These are phyloP conservation scores for Termitomyces sp. DNA, from an alignment of 768 basidiomycete genomes.

Conservation along the genomic window DNA sequence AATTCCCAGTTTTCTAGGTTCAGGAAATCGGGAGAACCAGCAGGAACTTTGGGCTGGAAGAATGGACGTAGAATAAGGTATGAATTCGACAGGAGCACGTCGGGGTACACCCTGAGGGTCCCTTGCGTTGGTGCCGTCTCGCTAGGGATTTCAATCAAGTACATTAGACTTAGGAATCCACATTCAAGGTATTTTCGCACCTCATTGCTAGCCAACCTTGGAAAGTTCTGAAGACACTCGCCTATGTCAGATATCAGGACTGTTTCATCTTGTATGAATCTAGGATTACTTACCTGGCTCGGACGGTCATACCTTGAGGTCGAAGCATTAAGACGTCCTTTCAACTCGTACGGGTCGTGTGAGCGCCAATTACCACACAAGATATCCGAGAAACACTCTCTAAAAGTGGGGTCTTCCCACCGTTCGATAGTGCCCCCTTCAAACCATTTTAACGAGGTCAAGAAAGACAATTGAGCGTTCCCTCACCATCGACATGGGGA, in stretches of 20 bases:
- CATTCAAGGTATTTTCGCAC: constrained; percentile 22
- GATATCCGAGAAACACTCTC: constrained; percentile 57
- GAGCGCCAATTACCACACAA: constrained; percentile 55
- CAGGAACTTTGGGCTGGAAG: constrained; percentile 48
- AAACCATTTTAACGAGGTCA: constrained; percentile 2
- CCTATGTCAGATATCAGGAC: constrained; percentile 19
- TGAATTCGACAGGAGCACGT: constrained; percentile 59
- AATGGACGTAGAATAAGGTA: constrained; percentile 76
- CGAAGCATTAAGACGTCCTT: constrained; percentile 52
- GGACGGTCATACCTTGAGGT: constrained; percentile 59
- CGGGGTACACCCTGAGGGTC: constrained; percentile 64
- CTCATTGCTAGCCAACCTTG: constrained; percentile 78
- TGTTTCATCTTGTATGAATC: not conserved
- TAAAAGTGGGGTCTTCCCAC: constrained; percentile 60
- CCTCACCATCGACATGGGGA: constrained; percentile 37
- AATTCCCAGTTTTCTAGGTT: constrained; percentile 52
- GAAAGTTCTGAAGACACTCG: constrained; percentile 56
- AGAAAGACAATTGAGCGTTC: constrained; percentile 4
- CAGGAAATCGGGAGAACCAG: constrained; percentile 35
- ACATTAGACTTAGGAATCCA: not conserved
- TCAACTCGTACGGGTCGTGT: constrained; percentile 65
- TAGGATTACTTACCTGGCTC: constrained; percentile 33
- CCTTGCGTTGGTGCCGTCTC: constrained; percentile 68
- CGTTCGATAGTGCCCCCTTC: constrained; percentile 72
- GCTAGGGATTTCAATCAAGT: constrained; percentile 22